Base-by-base conservation (phyloP, 331 rosid species). In the Arachis monticola region DNA sequence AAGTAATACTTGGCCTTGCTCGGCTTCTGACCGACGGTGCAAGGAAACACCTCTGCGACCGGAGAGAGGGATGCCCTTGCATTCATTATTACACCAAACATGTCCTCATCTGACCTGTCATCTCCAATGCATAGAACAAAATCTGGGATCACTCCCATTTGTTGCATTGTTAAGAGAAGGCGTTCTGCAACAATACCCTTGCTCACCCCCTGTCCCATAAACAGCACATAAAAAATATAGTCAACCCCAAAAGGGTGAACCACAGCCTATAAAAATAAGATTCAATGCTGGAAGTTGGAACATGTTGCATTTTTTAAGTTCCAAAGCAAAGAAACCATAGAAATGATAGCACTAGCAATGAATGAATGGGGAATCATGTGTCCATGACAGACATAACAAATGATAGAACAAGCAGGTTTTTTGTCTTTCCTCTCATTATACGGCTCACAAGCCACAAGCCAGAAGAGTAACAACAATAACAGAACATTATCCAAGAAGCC, bases 1-100 rank as follows among this genome's bases (percentile, higher is more conserved):
- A 93, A 85, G 83, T 85, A 93, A 76, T 93, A 93, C 82, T 87
- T 93, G 60, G 98, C 98, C 85, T 85, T 91, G 86, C 98, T 93
- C n/a, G 98, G 98, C 79, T 93, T 93, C 79, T 82, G 98, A 22
- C 98, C 98, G 6, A 91, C 98, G 0, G 98, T 91, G 80, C 96
- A 91, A 55, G 92, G 93, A 51, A 93, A 93, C 69, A 93, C 91
- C 17, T 93, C 97, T 0, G 96, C 95, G 1, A 84, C 90, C 0
- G 91, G 92, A 6, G 96, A 89, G 30, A 91, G 87, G 9, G 86
- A 77, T 1, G 60, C 85, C 75, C 82, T 82, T 7, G 97, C 87
- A 64, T 81, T 86, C 66, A 22, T 62, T 81, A 93, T 93, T 48
- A 88, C 92, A 77, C 84, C 97, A 32, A 93, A 93, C 98, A 93